Percentiles rank a stretch among this genome's conserved stretches.
Conservation (phyloP, 2,329 filamentous ascomycete genomes). For the Xylariomycetidae sp. region DNA sequence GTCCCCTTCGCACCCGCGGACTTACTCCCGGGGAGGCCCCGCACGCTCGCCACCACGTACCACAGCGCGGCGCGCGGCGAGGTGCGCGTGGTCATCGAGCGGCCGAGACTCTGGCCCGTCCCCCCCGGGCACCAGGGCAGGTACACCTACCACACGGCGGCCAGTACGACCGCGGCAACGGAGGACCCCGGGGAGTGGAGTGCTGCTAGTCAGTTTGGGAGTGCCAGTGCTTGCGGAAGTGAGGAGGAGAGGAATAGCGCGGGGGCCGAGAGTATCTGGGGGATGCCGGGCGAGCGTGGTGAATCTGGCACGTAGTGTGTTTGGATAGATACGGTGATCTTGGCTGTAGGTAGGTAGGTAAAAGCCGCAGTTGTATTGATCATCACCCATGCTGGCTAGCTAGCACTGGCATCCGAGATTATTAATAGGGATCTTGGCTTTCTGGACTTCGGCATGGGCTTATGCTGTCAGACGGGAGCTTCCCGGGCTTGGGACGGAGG, state of each 20-base stretch:
- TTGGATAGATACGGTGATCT: too few relatives aligned
- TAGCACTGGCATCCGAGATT: too few relatives aligned
- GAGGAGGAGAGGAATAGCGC: neutral
- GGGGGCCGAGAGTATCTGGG: conserved; percentile 11
- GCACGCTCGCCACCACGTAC: too few relatives aligned
- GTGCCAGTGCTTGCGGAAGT: conserved; percentile 1
- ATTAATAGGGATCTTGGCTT: too few relatives aligned
- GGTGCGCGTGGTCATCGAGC: conserved; percentile 7
- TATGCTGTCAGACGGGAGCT: too few relatives aligned
- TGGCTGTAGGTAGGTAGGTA: too few relatives aligned
- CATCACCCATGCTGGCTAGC: too few relatives aligned
- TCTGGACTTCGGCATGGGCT: too few relatives aligned
- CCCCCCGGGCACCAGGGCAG: conserved; percentile 14
- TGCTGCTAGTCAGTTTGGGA: conserved; percentile 3
- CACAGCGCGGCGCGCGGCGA: conserved; percentile 13
- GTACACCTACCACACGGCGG: conserved; percentile 12
- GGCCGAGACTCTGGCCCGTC: conserved; percentile 13
- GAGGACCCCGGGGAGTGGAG: conserved; percentile 8
- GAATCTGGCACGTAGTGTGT: conserved; percentile 5
- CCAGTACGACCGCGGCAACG: conserved; percentile 6
- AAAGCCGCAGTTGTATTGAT: too few relatives aligned
- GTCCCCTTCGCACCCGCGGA: neutral
- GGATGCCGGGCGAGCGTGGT: conserved; percentile 8
- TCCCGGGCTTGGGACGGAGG: too few relatives aligned
- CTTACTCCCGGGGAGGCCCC: conserved; percentile 5